A percentile compares a stretch with the other conserved stretches of the same genome.
These are phyloP conservation scores for Candida hungchunana DNA, from an alignment of 805 yeast genomes.

Conservation along the genomic window DNA sequence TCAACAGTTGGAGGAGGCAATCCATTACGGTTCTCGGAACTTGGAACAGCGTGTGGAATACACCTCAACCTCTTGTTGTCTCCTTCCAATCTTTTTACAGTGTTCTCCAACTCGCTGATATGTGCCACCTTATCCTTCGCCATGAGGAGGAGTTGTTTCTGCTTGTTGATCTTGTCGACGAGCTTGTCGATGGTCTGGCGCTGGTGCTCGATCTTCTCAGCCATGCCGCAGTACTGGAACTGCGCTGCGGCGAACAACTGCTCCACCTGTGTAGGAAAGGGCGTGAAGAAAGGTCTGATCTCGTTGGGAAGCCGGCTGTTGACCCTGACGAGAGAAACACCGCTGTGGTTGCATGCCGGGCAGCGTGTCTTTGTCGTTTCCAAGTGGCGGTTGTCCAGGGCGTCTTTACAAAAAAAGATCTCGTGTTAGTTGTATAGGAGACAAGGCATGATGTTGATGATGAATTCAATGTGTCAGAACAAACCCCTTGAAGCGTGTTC, in stretches of 20 bases:
- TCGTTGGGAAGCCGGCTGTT: constrained; percentile 21
- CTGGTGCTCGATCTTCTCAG: constrained; percentile 20
- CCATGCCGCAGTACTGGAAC: constrained; percentile 22
- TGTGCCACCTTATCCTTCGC: constrained; percentile 24
- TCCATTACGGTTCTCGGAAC: too few species aligned
- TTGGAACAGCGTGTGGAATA: too few species aligned
- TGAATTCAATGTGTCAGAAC: neutral
- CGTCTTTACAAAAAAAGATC: constrained; percentile 3
- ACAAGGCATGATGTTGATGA: neutral
- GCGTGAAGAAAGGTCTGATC: constrained; percentile 21
- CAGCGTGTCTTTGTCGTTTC: constrained; percentile 13
- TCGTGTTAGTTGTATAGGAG: neutral
- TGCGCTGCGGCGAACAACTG: constrained; percentile 23
- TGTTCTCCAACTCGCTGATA: constrained; percentile 13
- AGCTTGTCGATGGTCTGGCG: constrained; percentile 12
- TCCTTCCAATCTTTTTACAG: constrained; percentile 10
- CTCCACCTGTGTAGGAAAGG: constrained; percentile 23
- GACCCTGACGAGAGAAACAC: constrained; percentile 17
- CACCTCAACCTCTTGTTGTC: constrained; percentile 9
- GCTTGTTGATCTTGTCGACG: constrained; percentile 19
- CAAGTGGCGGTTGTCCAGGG: constrained; percentile 3
- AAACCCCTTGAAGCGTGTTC: constrained; percentile 26
- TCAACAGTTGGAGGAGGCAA: constrained; percentile 21
- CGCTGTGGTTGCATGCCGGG: constrained; percentile 15
- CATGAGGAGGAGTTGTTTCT: constrained; percentile 18